A percentile compares a stretch with the other conserved stretches of the same genome.
phyloP scores from a whole-genome alignment of 352 stramenopile species.

The Phytophthora hibernalis region DNA sequence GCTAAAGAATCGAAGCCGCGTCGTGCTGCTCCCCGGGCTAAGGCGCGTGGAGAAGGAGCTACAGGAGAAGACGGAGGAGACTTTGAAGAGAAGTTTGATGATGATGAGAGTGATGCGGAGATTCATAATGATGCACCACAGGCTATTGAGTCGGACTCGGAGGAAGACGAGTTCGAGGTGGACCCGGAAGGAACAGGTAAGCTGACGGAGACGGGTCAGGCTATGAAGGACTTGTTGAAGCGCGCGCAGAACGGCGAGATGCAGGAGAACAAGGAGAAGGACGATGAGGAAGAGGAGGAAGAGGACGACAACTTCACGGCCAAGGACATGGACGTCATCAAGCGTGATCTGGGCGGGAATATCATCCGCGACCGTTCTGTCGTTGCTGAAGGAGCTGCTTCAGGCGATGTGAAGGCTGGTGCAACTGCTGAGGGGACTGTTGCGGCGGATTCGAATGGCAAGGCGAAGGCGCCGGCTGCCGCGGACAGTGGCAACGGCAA shows the following conservation, averaged over 20 bases:
- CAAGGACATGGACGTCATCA: slow-evolving; percentile 86
- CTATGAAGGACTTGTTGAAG: slow-evolving; percentile 87
- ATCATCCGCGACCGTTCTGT: slow-evolving; percentile 77
- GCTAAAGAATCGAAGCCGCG: slow-evolving; percentile 56
- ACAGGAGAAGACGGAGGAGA: slow-evolving; percentile 85
- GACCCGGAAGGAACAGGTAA: slow-evolving; percentile 75
- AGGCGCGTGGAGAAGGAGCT: slow-evolving; percentile 60
- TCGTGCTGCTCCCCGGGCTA: slow-evolving; percentile 55
- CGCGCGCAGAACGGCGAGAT: slow-evolving; percentile 81
- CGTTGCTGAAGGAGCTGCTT: slow-evolving; percentile 19
- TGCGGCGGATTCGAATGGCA: slow-evolving; percentile 28
- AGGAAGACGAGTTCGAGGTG: slow-evolving; percentile 81
- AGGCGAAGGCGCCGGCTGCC: slow-evolving; percentile 30
- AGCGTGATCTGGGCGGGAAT: slow-evolving; percentile 79
- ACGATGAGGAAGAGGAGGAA: slow-evolving; percentile 65
- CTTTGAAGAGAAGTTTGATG: slow-evolving; percentile 90
- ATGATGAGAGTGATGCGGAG: slow-evolving; percentile 87
- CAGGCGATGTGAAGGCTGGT: slow-evolving; percentile 40
- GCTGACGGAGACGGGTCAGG: slow-evolving; percentile 82
- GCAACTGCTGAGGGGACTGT: slow-evolving; percentile 31
- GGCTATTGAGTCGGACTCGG: slow-evolving; percentile 73
- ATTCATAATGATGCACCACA: slow-evolving; percentile 78
- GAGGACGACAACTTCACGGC: slow-evolving; percentile 78
- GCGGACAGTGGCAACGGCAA: slow-evolving; percentile 48
- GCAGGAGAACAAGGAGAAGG: slow-evolving; percentile 64